Conservation (phyloP, 805 yeast species). For the Zygosaccharomyces pseudorouxii region DNA sequence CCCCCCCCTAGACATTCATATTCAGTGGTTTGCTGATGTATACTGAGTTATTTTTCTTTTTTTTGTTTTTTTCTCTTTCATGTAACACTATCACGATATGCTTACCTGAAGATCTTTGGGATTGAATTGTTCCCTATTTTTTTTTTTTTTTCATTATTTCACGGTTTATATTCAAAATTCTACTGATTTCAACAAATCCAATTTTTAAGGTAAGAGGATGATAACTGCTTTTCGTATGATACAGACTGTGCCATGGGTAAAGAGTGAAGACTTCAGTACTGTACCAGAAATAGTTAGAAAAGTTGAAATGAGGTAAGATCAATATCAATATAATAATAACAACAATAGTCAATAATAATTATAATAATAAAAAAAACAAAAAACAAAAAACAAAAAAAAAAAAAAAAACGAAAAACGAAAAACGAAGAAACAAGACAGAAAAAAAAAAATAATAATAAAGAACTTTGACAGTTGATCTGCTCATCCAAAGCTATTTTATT, state of each 20-base stretch:
- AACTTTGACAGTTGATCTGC: slow-evolving; percentile 6
- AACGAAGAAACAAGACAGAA: not conserved
- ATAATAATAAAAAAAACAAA: not conserved
- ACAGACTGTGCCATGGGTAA: not conserved
- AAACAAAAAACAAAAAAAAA: not conserved
- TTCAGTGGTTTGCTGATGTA: slow-evolving; percentile 2
- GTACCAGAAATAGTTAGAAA: not conserved
- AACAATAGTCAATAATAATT: too few relatives aligned
- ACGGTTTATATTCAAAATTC: not conserved
- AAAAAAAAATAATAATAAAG: not conserved
- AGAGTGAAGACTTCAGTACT: not conserved
- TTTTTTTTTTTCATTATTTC: not conserved
- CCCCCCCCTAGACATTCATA: not conserved
- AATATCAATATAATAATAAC: too few relatives aligned
- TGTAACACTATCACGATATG: slow-evolving; percentile 2
- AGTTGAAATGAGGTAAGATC: not conserved
- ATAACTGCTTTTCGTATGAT: not conserved
- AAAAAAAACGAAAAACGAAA: not conserved
- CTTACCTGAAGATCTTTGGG: not conserved
- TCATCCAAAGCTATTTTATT: not conserved
- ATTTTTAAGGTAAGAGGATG: not conserved
- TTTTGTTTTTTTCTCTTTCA: too few relatives aligned
- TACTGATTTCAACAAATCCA: not conserved
- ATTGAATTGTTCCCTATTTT: not conserved
- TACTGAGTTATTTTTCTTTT: too few relatives aligned